phyloP scores from a whole-genome alignment of 345 rosid genomes.

The Leavenworthia alabamica region DNA sequence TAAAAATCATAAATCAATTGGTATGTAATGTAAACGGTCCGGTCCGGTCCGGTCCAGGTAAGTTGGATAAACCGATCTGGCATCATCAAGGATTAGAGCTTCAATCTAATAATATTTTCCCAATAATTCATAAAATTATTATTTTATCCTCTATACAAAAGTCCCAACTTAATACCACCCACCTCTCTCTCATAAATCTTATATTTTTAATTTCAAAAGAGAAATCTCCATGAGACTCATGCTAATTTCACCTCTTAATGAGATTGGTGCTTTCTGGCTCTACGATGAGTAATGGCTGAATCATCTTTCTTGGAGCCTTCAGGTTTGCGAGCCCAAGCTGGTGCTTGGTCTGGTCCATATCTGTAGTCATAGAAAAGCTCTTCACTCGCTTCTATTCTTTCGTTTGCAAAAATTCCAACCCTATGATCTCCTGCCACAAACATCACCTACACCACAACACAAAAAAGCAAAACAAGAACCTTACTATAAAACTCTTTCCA shows the following conservation, averaged over 20 bases:
- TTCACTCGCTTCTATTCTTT: slow-evolving; percentile 83
- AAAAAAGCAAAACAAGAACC: background rate
- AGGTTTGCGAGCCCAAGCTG: slow-evolving; percentile 93
- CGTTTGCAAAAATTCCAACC: slow-evolving; percentile 94
- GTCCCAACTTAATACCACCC: background rate
- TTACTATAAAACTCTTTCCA: background rate
- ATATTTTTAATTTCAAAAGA: background rate
- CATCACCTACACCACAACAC: slow-evolving; percentile 58
- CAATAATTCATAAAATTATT: background rate
- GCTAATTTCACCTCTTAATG: slow-evolving; percentile 42
- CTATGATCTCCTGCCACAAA: slow-evolving; percentile 98
- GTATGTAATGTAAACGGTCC: background rate
- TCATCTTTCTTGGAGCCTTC: slow-evolving; percentile 87
- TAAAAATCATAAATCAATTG: background rate
- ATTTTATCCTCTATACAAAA: background rate
- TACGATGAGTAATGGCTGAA: slow-evolving; percentile 57
- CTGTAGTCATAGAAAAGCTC: slow-evolving; percentile 95
- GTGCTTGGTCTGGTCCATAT: slow-evolving; percentile 97
- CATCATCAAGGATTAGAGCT: background rate
- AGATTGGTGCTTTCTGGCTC: slow-evolving; percentile 98
- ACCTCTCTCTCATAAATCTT: slow-evolving; percentile 10
- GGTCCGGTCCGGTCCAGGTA: background rate
- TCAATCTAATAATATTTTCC: background rate
- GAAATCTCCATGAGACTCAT: background rate
- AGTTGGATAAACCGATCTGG: background rate